Base-by-base conservation (phyloP, 345 rosid species). In the Rhodamnia argentea region DNA sequence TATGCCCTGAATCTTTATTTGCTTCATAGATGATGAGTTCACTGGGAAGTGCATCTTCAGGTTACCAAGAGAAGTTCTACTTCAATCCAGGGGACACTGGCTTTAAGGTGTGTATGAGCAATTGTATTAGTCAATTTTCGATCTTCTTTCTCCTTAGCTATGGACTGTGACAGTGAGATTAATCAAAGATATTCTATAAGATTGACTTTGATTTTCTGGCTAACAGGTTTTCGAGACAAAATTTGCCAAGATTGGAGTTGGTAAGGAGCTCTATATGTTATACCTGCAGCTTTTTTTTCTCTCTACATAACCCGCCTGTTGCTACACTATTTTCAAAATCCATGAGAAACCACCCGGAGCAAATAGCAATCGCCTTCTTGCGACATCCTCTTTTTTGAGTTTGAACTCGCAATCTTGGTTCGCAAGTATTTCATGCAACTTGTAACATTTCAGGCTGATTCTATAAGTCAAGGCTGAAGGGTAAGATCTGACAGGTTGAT, bases 81-180 rank as follows among this genome's bases (percentile, higher is more conserved):
- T 97, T 97, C 88, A 97, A 95, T 89, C 99, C 98, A 18, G 99
- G 99, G 12, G 98, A 97, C 88, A 97, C 99, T 52, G 98, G 98
- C 87, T 97, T 97, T 90, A 94, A 94, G 98, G 99, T 97, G 89
- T 88, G 86, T 87, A 20, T 24, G 16, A 74, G 59, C 6, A 47
- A 60, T 82, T 56, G 60, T 50, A 32, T 10, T 51, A 58, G 10
- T 62, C 10, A 59, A 57, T 23, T 44, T 16, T 58, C 18, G 4
- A 60, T 16, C 74, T 6, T 37, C 81, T 29, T 47, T 55, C 50
- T 75, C 15, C 86, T 70, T 86, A 8, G 76, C 47, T 70, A 70
- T 70, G 47, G 81, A 18, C 26, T 37, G 78, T 70, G 22, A 70
- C 24, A 32, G 81, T 70, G 42, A 37, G 81, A 37, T 37, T 37